These are phyloP conservation scores for Talaromyces liani DNA, from an alignment of 495 filamentous ascomycete species.

Conservation along the genomic window DNA sequence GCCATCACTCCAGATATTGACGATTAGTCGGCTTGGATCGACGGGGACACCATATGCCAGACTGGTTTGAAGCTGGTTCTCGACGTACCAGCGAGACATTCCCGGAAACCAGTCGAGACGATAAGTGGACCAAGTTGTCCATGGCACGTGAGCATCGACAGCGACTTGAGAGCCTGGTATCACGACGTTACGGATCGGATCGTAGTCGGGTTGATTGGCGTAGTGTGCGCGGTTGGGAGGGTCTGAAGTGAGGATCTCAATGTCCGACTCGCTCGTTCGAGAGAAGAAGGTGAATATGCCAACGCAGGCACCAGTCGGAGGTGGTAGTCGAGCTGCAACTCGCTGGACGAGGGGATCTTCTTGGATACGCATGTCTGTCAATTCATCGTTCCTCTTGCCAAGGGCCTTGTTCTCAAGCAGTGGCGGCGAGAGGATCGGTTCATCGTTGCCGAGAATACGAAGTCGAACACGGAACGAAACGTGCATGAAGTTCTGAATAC, in stretches of 20 bases:
- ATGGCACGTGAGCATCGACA: constrained; percentile 30
- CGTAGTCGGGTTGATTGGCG: constrained; percentile 65
- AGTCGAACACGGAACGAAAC: constrained; percentile 56
- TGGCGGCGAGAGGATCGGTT: constrained; percentile 12
- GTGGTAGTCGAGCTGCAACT: constrained; percentile 24
- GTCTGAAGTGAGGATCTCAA: constrained; percentile 65
- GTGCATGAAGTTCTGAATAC: constrained; percentile 44
- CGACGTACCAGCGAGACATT: constrained; percentile 59
- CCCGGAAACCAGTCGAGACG: constrained; percentile 63
- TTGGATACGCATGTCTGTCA: background rate
- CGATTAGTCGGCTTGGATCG: constrained; percentile 49
- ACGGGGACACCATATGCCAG: constrained; percentile 58
- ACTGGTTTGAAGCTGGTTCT: constrained; percentile 46
- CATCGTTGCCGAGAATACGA: constrained; percentile 21
- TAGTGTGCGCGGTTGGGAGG: constrained; percentile 51
- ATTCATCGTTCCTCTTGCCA: background rate
- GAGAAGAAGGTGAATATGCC: constrained; percentile 65
- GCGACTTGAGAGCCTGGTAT: constrained; percentile 30
- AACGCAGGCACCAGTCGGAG: constrained; percentile 50
- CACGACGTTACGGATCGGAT: constrained; percentile 22
- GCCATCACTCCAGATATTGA: constrained; percentile 75
- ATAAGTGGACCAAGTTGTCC: constrained; percentile 64
- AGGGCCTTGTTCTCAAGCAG: background rate
- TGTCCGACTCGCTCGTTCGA: constrained; percentile 62
- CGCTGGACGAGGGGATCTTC: background rate